phyloP scores from a whole-genome alignment of 345 rosid species.

The Linum tenue region DNA sequence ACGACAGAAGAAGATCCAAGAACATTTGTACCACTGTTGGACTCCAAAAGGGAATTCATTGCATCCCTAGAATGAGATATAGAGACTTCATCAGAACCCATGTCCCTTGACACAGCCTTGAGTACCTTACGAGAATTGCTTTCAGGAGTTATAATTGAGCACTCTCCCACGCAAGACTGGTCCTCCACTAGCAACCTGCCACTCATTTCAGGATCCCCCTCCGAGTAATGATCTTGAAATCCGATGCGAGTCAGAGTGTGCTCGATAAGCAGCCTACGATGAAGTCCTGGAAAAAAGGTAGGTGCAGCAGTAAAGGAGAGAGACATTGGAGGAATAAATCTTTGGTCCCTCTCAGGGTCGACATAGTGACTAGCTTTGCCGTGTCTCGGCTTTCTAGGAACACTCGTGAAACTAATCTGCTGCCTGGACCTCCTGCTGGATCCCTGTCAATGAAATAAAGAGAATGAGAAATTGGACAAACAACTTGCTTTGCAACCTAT shows the following conservation, averaged over 20 bases:
- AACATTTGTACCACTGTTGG: slow-evolving; percentile 14
- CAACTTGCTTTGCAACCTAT: neutral
- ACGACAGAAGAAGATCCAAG: slow-evolving; percentile 39
- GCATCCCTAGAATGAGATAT: slow-evolving; percentile 33
- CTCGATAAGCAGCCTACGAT: slow-evolving; percentile 60
- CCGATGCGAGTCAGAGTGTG: slow-evolving; percentile 21
- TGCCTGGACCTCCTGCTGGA: slow-evolving; percentile 32
- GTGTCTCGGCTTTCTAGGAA: slow-evolving; percentile 24
- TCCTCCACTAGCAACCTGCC: slow-evolving; percentile 26
- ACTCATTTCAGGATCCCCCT: slow-evolving; percentile 26
- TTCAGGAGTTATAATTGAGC: slow-evolving; percentile 17
- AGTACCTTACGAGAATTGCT: slow-evolving; percentile 13
- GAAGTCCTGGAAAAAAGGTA: slow-evolving; percentile 46
- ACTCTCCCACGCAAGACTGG: slow-evolving; percentile 9
- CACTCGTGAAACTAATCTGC: slow-evolving; percentile 22
- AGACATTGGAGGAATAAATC: slow-evolving; percentile 26
- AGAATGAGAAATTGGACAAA: neutral
- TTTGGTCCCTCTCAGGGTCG: slow-evolving; percentile 25
- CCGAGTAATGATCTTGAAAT: slow-evolving; percentile 30
- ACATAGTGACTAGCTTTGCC: slow-evolving; percentile 20
- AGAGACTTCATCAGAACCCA: slow-evolving; percentile 16
- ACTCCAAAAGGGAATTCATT: slow-evolving; percentile 14
- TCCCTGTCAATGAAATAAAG: slow-evolving; percentile 28
- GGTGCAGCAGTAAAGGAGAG: slow-evolving; percentile 54
- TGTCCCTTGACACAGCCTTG: slow-evolving; percentile 15